Conservation (phyloP, 257 asterid genomes). For the Fraxinus pennsylvanica region DNA sequence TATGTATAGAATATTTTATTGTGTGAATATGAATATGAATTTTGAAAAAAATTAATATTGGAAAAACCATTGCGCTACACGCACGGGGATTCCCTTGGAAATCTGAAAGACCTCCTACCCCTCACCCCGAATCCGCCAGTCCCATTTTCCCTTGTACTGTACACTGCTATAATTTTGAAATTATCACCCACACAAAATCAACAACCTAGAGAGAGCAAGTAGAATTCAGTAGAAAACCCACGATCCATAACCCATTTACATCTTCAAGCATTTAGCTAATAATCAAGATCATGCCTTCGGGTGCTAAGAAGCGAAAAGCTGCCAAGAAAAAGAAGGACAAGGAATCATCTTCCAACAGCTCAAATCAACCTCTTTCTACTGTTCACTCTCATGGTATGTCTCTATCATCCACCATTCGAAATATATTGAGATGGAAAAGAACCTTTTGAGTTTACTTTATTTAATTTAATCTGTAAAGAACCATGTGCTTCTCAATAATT, state of each 20-base stretch:
- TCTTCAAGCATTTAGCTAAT: conserved; percentile 6
- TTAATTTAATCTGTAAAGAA: conserved; percentile 7
- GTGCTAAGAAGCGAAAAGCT: conserved; percentile 38
- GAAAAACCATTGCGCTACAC: not conserved
- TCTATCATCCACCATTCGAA: not conserved
- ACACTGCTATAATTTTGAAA: not conserved
- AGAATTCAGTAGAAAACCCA: conserved; percentile 8
- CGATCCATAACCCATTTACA: conserved; percentile 15
- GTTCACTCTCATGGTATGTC: conserved; percentile 40
- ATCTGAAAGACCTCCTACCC: not conserved
- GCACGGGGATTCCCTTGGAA: not conserved
- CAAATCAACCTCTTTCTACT: conserved; percentile 22
- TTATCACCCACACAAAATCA: not conserved
- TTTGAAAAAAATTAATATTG: not conserved
- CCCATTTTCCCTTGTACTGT: not conserved
- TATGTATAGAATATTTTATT: too few species aligned
- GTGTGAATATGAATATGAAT: too few species aligned
- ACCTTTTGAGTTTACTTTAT: conserved; percentile 17
- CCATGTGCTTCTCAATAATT: conserved; percentile 39
- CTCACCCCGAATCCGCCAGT: not conserved
- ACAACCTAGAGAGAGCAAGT: not conserved
- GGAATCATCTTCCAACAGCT: conserved; percentile 19
- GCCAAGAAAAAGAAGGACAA: conserved; percentile 48
- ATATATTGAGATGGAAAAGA: conserved; percentile 9
- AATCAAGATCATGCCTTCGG: conserved; percentile 46